Percentiles rank a stretch among this genome's conserved stretches.
Conservation (phyloP, 2,329 filamentous ascomycete genomes). For the Penicillium sp. region DNA sequence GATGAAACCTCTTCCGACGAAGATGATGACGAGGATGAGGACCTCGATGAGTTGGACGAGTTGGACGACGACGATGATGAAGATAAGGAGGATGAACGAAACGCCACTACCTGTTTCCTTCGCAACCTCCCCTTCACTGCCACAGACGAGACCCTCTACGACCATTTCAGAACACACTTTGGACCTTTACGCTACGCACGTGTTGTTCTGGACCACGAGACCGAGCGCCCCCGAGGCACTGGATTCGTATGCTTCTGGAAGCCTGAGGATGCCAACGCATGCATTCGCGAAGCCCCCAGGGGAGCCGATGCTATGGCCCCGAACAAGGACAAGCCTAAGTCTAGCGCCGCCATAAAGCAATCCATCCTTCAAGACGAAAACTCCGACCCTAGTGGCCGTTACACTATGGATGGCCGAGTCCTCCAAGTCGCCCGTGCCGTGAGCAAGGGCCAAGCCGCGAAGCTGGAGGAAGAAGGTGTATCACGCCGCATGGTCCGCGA, state of each 20-base stretch:
- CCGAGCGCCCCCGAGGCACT: constrained; percentile 82
- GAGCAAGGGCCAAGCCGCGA: constrained; percentile 72
- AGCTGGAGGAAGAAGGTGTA: constrained; percentile 66
- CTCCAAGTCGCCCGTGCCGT: constrained; percentile 82
- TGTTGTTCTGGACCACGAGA: constrained; percentile 80
- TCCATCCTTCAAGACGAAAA: constrained; percentile 86
- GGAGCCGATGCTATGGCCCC: constrained; percentile 43
- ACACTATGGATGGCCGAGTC: constrained; percentile 86
- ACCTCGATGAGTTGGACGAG: constrained; percentile 44
- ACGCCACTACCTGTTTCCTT: constrained; percentile 79
- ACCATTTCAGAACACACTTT: constrained; percentile 76
- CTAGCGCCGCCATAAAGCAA: constrained; percentile 56
- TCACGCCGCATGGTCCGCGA: constrained; percentile 63
- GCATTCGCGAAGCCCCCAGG: constrained; percentile 70
- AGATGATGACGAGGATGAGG: constrained; percentile 41
- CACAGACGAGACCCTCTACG: constrained; percentile 74
- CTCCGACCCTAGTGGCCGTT: constrained; percentile 74
- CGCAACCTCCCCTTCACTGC: constrained; percentile 90
- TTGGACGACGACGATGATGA: constrained; percentile 42
- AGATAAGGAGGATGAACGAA: constrained; percentile 50
- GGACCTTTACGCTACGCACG: constrained; percentile 86
- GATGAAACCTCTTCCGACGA: constrained; percentile 40
- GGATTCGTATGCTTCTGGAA: constrained; percentile 93
- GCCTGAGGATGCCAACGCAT: constrained; percentile 68
- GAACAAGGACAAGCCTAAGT: constrained; percentile 36